Conservation (phyloP, 805 yeast genomes). For the Metschnikowia hibisci region DNA sequence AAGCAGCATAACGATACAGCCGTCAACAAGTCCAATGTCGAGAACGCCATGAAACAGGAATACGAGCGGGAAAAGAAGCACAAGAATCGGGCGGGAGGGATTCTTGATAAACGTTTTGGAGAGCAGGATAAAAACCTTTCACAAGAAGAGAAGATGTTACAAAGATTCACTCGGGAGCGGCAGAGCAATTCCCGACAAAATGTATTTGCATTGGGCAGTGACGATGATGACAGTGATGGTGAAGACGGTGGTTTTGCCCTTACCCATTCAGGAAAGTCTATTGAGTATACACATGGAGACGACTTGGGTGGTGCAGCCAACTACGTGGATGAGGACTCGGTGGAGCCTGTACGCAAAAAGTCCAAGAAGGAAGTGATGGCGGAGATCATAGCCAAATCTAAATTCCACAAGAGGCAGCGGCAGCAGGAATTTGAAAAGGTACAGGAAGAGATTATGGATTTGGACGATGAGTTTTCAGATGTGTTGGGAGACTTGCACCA, state of each 20-base stretch:
- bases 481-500: constrained; percentile 52
- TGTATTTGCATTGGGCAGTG: constrained; percentile 53
- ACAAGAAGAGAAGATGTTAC: constrained; percentile 93
- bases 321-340: constrained; percentile 38
- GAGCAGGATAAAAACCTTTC: constrained; percentile 66
- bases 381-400: constrained; percentile 79
- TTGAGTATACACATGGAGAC: constrained; percentile 48
- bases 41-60: constrained; percentile 46
- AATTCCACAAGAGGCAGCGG: constrained; percentile 71
- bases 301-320: constrained; percentile 24
- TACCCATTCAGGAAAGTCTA: constrained; percentile 75
- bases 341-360: constrained; percentile 54
- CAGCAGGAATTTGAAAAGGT: constrained; percentile 59
- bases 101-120: constrained; percentile 88
- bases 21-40: constrained; percentile 33
- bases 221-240: constrained; percentile 59
- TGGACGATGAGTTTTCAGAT: constrained; percentile 72
- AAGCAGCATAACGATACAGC: constrained; percentile 35
- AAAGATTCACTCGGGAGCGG: constrained; percentile 86
- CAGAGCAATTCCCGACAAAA: constrained; percentile 57
- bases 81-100: constrained; percentile 71
- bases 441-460: constrained; percentile 57
- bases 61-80: constrained; percentile 61
- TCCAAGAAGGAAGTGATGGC: constrained; percentile 83
- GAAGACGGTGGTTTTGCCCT: constrained; percentile 46